phyloP scores from a whole-genome alignment of 805 yeast genomes.

The Candida corydali region DNA sequence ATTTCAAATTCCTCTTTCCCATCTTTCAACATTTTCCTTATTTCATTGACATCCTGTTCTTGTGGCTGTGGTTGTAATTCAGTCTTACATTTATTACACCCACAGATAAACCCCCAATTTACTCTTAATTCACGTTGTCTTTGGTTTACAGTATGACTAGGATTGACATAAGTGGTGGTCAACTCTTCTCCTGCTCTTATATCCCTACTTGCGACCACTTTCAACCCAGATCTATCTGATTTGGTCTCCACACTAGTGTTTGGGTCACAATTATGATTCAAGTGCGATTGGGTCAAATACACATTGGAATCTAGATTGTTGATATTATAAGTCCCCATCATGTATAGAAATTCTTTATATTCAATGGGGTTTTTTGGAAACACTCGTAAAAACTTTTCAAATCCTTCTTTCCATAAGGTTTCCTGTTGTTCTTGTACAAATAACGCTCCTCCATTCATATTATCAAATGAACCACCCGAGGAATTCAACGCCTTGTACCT shows the following conservation, averaged over 20 bases:
- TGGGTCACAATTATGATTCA: slow-evolving; percentile 77
- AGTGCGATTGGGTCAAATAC: slow-evolving; percentile 59
- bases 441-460: slow-evolving; percentile 48
- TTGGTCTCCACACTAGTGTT: slow-evolving; percentile 52
- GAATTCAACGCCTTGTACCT: slow-evolving; percentile 59
- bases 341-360: slow-evolving; percentile 53
- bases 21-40: slow-evolving; percentile 44
- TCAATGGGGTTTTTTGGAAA: slow-evolving; percentile 38
- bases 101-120: slow-evolving; percentile 78
- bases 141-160: slow-evolving; percentile 54
- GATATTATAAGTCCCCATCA: slow-evolving; percentile 70
- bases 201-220: slow-evolving; percentile 54
- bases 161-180: slow-evolving; percentile 66
- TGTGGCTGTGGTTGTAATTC: slow-evolving; percentile 44
- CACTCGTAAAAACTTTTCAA: slow-evolving; percentile 43
- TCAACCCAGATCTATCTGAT: slow-evolving; percentile 47
- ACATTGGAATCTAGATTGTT: slow-evolving; percentile 66
- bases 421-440: slow-evolving; percentile 56
- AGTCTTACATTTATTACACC: slow-evolving; percentile 59
- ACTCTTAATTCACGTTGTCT: slow-evolving; percentile 63
- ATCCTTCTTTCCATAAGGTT: slow-evolving; percentile 57
- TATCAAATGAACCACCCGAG: slow-evolving; percentile 51
- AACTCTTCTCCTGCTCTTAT: slow-evolving; percentile 66
- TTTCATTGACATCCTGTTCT: slow-evolving; percentile 27
- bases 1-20: slow-evolving; percentile 43